phyloP scores from a whole-genome alignment of 306 rosid genomes.

The Arachis hypogaea region DNA sequence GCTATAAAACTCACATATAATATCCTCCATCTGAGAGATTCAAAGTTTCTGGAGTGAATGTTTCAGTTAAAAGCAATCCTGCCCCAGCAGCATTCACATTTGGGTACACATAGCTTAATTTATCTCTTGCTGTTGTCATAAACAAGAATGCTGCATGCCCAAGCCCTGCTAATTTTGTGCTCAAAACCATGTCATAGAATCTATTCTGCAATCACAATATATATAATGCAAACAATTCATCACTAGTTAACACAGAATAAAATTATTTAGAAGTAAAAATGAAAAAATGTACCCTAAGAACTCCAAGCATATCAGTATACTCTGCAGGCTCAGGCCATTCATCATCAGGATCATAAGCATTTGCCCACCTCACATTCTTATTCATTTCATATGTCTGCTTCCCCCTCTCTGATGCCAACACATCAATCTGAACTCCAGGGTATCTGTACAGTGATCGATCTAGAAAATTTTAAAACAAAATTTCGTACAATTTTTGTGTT shows the following conservation, averaged over 20 bases:
- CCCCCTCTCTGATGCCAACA: constrained; percentile 67
- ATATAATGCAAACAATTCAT: constrained; percentile 16
- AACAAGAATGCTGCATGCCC: constrained; percentile 88
- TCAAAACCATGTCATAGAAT: constrained; percentile 93
- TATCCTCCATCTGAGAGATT: constrained; percentile 93
- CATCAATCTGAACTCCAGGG: constrained; percentile 82
- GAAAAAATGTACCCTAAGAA: constrained; percentile 53
- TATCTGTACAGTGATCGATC: neutral
- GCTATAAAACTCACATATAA: constrained; percentile 66
- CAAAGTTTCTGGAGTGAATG: constrained; percentile 58
- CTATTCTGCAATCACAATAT: constrained; percentile 60
- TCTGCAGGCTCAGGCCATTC: constrained; percentile 76
- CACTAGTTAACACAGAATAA: neutral
- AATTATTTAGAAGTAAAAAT: too few species aligned
- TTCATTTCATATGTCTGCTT: constrained; percentile 80
- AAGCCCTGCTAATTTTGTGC: constrained; percentile 84
- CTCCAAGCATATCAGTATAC: constrained; percentile 78
- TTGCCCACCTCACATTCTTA: constrained; percentile 86
- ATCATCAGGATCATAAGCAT: constrained; percentile 75
- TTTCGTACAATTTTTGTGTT: too few species aligned
- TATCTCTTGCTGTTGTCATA: constrained; percentile 84
- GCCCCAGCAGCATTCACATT: constrained; percentile 96
- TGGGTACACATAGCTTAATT: constrained; percentile 86
- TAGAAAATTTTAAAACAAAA: too few species aligned
- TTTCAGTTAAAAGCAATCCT: constrained; percentile 75